Percentiles rank a stretch among this genome's conserved stretches.
phyloP scores from a whole-genome alignment of 164 flowering plant genomes.

The Stephania yunnanensis region DNA sequence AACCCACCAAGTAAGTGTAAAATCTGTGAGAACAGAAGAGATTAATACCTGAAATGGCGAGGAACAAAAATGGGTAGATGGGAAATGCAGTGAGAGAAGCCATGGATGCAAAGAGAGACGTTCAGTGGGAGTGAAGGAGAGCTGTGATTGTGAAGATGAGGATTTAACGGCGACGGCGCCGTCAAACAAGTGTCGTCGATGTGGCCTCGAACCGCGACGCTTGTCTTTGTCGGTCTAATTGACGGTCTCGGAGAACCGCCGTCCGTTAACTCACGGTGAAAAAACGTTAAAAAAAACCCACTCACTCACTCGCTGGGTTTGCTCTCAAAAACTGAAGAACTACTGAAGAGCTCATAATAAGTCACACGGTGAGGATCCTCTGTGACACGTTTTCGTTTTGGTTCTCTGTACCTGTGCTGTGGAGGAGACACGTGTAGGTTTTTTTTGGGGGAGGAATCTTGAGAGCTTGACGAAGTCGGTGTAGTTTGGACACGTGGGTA shows the following conservation, averaged over 20 bases:
- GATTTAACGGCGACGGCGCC: background rate
- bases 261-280: too few relatives aligned
- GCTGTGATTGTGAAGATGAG: background rate
- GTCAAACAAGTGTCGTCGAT: background rate
- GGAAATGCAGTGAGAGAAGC: background rate
- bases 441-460: too few relatives aligned
- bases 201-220: constrained; percentile 3
- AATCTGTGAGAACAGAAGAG: too few relatives aligned
- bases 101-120: background rate
- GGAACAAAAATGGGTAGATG: constrained; percentile 4
- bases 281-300: too few relatives aligned
- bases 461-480: background rate
- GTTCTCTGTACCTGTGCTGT: background rate
- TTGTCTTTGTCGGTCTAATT: background rate
- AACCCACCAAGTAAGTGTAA: too few relatives aligned
- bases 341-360: background rate
- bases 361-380: background rate
- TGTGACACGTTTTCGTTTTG: background rate
- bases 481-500: background rate
- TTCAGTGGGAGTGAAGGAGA: background rate
- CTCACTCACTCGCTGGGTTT: too few relatives aligned
- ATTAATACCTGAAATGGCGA: constrained; percentile 8
- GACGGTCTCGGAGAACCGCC: too few relatives aligned
- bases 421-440: background rate
- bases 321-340: background rate